Percentiles rank a stretch among this genome's conserved stretches.
Evolutionary conservation across 1,284 basidiomycete species (phyloP).

Genomic region (Somion occarium): DNA sequence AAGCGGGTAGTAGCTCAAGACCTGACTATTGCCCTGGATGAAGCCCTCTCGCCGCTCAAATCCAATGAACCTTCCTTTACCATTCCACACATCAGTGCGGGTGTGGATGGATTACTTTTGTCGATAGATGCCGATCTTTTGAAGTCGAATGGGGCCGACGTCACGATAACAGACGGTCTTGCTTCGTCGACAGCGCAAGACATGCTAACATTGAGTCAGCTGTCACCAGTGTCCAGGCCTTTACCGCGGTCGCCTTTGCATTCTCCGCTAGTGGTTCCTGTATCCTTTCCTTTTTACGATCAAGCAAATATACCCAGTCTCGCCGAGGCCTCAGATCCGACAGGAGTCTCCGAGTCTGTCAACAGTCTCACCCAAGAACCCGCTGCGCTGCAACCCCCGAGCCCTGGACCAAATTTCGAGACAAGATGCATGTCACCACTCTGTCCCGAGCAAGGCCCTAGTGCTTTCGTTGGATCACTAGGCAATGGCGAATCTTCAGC

Average conservation of each 20-base stretch:
- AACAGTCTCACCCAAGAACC: no score
- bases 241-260: conserved; percentile 1
- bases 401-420: not conserved
- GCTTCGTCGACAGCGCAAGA: conserved; percentile 4
- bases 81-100: conserved; percentile 13
- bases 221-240: conserved; percentile 10
- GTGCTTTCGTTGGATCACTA: no score
- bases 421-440: no score
- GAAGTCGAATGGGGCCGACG: not conserved
- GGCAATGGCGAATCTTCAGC: no score
- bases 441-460: no score
- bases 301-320: not conserved
- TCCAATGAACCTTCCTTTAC: conserved; percentile 20
- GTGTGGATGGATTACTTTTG: not conserved
- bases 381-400: not conserved
- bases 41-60: conserved; percentile 21
- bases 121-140: conserved; percentile 12
- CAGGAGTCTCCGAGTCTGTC: not conserved
- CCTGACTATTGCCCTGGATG: conserved; percentile 20
- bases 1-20: conserved; percentile 17
- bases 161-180: conserved; percentile 2
- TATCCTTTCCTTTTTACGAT: not conserved
- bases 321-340: not conserved
- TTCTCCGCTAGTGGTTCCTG: not conserved
- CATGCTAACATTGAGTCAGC: conserved; percentile 16